Percentiles rank a stretch among this genome's conserved stretches.
These are phyloP conservation scores for Monilinia laxa DNA, from an alignment of 2,329 filamentous ascomycete species.

Conservation along the genomic window DNA sequence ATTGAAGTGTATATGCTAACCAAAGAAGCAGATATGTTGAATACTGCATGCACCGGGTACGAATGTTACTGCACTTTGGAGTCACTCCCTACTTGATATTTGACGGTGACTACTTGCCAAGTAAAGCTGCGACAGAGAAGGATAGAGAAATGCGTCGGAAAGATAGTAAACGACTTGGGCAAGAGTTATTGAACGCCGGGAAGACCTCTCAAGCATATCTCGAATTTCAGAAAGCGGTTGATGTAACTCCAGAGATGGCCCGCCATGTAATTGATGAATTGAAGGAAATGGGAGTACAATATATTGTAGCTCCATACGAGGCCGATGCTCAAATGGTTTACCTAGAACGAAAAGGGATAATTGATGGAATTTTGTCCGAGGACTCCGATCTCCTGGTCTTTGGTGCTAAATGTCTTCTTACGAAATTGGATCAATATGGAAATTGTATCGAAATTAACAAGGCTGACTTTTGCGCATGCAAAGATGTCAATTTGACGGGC, in stretches of 20 bases:
- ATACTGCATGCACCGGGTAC: conserved; percentile 84
- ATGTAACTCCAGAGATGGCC: conserved; percentile 96
- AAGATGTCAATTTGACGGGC: conserved; percentile 83
- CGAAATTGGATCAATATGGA: conserved; percentile 91
- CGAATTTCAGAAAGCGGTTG: conserved; percentile 92
- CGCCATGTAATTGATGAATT: conserved; percentile 86
- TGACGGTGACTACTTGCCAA: conserved; percentile 91
- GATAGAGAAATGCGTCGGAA: conserved; percentile 73
- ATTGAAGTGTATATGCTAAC: conserved; percentile 19
- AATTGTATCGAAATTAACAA: conserved; percentile 91
- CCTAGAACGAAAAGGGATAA: conserved; percentile 79
- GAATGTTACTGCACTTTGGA: conserved; percentile 91
- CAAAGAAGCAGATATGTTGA: conserved; percentile 71
- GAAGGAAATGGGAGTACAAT: conserved; percentile 75
- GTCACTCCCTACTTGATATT: conserved; percentile 95
- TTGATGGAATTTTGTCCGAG: conserved; percentile 88
- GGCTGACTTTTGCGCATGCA: conserved; percentile 81
- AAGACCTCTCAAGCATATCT: conserved; percentile 76
- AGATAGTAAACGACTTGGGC: conserved; percentile 70
- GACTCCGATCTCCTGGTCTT: conserved; percentile 97
- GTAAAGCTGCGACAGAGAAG: conserved; percentile 84
- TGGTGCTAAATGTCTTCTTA: conserved; percentile 83
- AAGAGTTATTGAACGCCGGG: conserved; percentile 79
- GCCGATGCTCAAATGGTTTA: conserved; percentile 97
- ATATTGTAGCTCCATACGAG: conserved; percentile 95